These are phyloP conservation scores for Corylus americana DNA, from an alignment of 306 rosid genomes.

Conservation along the genomic window DNA sequence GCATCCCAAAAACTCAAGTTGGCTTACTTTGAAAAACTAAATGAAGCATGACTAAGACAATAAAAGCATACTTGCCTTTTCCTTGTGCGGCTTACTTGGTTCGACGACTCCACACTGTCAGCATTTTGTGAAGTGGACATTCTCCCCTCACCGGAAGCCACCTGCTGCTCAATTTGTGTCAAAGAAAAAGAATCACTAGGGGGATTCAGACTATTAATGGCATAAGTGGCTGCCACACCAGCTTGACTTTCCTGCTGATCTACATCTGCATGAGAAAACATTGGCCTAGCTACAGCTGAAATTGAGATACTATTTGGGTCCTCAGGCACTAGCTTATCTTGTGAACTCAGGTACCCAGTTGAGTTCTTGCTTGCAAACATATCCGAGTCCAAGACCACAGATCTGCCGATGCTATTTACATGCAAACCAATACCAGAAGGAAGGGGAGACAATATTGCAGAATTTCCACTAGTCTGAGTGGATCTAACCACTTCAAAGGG, in stretches of 20 bases:
- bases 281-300: background rate
- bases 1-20: background rate
- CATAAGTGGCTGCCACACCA: background rate
- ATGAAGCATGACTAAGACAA: background rate
- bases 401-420: conserved; percentile 17
- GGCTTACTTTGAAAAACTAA: background rate
- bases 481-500: too few species aligned
- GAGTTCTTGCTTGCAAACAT: conserved; percentile 1
- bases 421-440: conserved; percentile 16
- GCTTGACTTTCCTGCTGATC: conserved; percentile 19
- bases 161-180: conserved; percentile 8
- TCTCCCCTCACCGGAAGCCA: conserved; percentile 12
- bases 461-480: conserved; percentile 2
- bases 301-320: background rate
- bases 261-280: conserved; percentile 1
- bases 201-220: background rate
- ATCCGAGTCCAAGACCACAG: conserved; percentile 6
- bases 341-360: conserved; percentile 2
- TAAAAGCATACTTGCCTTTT: conserved; percentile 20
- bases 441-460: background rate
- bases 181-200: background rate
- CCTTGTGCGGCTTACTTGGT: conserved; percentile 14
- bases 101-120: conserved; percentile 8
- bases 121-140: conserved; percentile 10
- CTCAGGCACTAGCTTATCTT: background rate